Evolutionary conservation across 208 protist species (phyloP).

Genomic region (Wallacemonas rigidus): DNA sequence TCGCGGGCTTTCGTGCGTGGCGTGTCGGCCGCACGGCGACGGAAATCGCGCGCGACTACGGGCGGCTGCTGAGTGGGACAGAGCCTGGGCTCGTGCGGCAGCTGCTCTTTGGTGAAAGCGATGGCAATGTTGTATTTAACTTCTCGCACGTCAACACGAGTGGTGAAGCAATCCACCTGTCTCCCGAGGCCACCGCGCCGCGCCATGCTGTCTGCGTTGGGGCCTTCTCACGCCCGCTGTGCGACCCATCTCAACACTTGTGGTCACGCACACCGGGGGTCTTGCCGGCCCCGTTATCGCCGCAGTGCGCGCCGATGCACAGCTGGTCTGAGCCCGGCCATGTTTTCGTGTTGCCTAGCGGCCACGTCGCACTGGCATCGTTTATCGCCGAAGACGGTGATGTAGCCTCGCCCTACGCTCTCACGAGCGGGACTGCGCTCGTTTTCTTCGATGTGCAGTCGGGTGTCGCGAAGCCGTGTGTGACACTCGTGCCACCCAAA

Average conservation of each 20-base stretch:
- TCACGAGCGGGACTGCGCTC: constrained; percentile 35
- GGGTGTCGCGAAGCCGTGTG: constrained; percentile 30
- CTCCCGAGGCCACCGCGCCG: constrained; percentile 23
- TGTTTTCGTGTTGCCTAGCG: constrained; percentile 10
- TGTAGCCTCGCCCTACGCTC: constrained; percentile 26
- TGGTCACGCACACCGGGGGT: background rate
- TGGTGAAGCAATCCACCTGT: constrained; percentile 12
- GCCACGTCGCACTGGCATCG: constrained; percentile 24
- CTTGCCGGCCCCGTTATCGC: background rate
- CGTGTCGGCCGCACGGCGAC: constrained; percentile 45
- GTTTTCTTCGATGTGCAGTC: constrained; percentile 48
- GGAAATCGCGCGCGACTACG: constrained; percentile 79
- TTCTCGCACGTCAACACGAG: constrained; percentile 31
- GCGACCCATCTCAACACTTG: constrained; percentile 15
- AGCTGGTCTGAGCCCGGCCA: constrained; percentile 44
- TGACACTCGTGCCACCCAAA: constrained; percentile 9
- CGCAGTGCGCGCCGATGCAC: constrained; percentile 31
- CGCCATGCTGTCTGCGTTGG: constrained; percentile 65
- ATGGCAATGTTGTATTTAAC: constrained; percentile 87
- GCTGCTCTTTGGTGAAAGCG: constrained; percentile 80
- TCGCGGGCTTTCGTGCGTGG: constrained; percentile 89
- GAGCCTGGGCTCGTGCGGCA: constrained; percentile 81
- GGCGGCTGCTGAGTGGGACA: constrained; percentile 57
- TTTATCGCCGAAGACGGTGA: constrained; percentile 24
- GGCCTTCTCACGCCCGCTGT: constrained; percentile 44